Base-by-base conservation (phyloP, 2,329 filamentous ascomycete genomes). In the Monosporascus sp. region DNA sequence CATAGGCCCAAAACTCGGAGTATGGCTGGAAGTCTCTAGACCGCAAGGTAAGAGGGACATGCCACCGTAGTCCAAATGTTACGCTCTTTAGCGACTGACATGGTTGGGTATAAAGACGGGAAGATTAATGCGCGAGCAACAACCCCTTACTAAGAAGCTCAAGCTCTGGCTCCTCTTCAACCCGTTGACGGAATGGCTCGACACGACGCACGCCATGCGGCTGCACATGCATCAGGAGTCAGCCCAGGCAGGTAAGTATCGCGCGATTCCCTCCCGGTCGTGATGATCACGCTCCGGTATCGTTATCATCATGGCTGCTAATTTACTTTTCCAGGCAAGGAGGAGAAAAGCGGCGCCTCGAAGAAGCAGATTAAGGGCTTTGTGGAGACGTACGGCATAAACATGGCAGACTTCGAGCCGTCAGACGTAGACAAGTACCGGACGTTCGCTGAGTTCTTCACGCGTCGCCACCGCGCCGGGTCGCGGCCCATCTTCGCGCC, bases 161-260 rank as follows among this genome's bases (percentile, higher is more conserved):
- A 73, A 72, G 54, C 60, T 76, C 5, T 57, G 73, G 4, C 24
- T 75, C 0, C 64, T 75, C 7, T 74, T 75, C 63, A 75, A 73
- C 51, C 71, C 68, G 2, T 44, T 70, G 1, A 67, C 61, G 7
- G 72, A 72, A 62, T 74, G 70, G 72, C 62, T 74, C 36, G 69
- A 73, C 54, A 64, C 57, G 4, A 73, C 70, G 0, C 66, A 70
- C 50, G 52, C 60, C 7, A 65, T 74, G 64, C 66, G 71, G 17
- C 54, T 71, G 17, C 69, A 66, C 49, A 65, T 72, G 31, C 71
- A 74, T 50, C 61, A 70, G 24, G 67, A 67, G 56, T 70, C 66
- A 3, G 31, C 70, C 15, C 54, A 60, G 50, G 60, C 54, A 50
- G 69, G 70, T 67, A 53, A 39, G 60, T 51, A 25, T 22, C 31